These are phyloP conservation scores for Henningerozyma blattae DNA, from an alignment of 805 yeast genomes.

Conservation along the genomic window DNA sequence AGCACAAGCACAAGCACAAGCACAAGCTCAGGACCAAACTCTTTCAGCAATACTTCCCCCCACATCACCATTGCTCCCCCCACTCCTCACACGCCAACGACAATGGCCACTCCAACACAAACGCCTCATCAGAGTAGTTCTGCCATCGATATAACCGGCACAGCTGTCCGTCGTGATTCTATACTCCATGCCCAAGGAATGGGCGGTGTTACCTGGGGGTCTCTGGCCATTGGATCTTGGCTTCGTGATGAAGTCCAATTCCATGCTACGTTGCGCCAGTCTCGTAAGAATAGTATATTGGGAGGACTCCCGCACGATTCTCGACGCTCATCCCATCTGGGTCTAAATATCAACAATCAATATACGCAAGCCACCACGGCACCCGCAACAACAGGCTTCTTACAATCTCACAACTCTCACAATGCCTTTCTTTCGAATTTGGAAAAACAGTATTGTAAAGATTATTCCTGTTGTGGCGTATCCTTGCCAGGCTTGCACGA, in stretches of 20 bases:
- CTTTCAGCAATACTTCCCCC: too few species aligned
- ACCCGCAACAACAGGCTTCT: slow-evolving; percentile 2
- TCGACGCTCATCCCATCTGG: neutral
- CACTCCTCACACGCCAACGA: too few species aligned
- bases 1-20: too few species aligned
- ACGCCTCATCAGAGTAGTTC: too few species aligned
- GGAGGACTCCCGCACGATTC: slow-evolving; percentile 2
- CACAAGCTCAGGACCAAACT: too few species aligned
- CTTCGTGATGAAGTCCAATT: slow-evolving; percentile 83
- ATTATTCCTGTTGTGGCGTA: slow-evolving; percentile 93
- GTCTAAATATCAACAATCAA: neutral
- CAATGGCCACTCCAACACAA: too few species aligned
- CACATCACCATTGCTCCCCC: too few species aligned
- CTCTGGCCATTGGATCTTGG: slow-evolving; percentile 92
- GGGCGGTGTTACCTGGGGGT: slow-evolving; percentile 98
- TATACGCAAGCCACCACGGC: neutral
- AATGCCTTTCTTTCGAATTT: slow-evolving; percentile 81
- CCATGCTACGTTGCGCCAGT: slow-evolving; percentile 21
- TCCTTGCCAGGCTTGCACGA: slow-evolving; percentile 89
- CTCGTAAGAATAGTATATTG: neutral
- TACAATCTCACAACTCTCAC: slow-evolving; percentile 26
- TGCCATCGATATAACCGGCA: too few species aligned
- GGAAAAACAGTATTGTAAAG: slow-evolving; percentile 94
- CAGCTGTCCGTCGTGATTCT: slow-evolving; percentile 69
- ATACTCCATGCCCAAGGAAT: slow-evolving; percentile 95